Percentiles rank a stretch among this genome's conserved stretches.
These are phyloP conservation scores for Talaromyces sp. DNA, from an alignment of 2,329 filamentous ascomycete species.

Conservation along the genomic window DNA sequence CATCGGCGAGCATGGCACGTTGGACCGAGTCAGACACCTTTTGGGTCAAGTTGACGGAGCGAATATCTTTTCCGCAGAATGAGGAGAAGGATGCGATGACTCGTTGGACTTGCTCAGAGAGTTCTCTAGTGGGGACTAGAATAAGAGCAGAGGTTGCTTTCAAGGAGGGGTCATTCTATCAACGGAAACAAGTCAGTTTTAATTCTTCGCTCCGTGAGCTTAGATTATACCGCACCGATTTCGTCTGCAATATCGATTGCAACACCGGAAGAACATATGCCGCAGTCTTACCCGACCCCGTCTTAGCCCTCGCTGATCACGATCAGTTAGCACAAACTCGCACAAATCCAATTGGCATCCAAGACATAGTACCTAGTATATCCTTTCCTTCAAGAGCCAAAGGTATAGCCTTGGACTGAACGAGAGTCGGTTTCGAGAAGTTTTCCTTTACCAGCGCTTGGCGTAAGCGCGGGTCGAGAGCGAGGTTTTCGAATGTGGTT, in stretches of 20 bases:
- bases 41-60: conserved; percentile 80
- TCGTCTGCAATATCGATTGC: conserved; percentile 75
- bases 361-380: conserved; percentile 58
- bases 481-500: conserved; percentile 69
- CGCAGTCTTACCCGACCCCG: conserved; percentile 95
- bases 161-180: conserved; percentile 35
- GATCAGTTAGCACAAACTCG: conserved; percentile 20
- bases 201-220: background rate
- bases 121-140: conserved; percentile 88
- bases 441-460: conserved; percentile 81
- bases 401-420: conserved; percentile 85
- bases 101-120: conserved; percentile 86
- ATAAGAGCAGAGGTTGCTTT: conserved; percentile 71
- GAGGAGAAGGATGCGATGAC: conserved; percentile 71
- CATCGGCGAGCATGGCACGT: conserved; percentile 77
- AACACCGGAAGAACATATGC: conserved; percentile 90
- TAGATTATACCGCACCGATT: conserved; percentile 51
- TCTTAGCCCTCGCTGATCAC: conserved; percentile 73
- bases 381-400: conserved; percentile 83
- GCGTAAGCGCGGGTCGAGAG: conserved; percentile 78
- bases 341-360: no score
- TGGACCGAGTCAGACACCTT: conserved; percentile 88
- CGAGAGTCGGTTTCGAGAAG: conserved; percentile 81
- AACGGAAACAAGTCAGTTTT: background rate
- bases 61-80: conserved; percentile 81